Base-by-base conservation (phyloP, 164 flowering plant genomes). In the Nymphaea colorata region DNA sequence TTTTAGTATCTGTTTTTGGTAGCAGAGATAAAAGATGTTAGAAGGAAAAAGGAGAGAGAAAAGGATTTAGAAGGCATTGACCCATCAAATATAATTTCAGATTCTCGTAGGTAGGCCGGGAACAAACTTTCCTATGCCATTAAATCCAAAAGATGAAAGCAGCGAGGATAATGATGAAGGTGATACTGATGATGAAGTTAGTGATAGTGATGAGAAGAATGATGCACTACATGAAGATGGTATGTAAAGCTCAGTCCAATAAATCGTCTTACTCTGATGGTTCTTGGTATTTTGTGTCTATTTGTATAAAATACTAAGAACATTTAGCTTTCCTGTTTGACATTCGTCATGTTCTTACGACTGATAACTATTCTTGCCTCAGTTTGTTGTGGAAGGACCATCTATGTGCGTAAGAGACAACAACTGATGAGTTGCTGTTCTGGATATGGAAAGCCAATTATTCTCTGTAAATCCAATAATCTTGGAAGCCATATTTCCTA, bases 1-100 rank as follows among this genome's bases (percentile, higher is more conserved):
- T 25, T 25, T 25, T 25, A 25, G 36, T 25, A 25, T 25, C 36
- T 25, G 36, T 25, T 55, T 55, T 8, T 55, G 59, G 59, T 41
- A 14, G 53, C 84, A 94, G 98, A 94, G 68, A 91, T 91, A 73
- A 94, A 91, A 73, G 86, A 80, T 41, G 90, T 87, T 41, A 86
- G 68, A 74, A 91, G 74, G 85, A 79, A 74, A 70, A 94, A 94
- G 76, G 90, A 89, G 73, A 85, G 84, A 72, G 94, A 90, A 41
- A 88, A 80, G 79, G 97, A 94, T 80, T 96, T 94, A 60, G 98
- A 94, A 76, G 97, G 98, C 74, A 94, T 94, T 74, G 96, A 94
- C 77, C 76, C 72, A 74, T 87, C 93, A 77, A 94, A 94, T 78
- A 91, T 93, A 45, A 88, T 93, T 11, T 69, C 84, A 69, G 85